Percentiles rank a stretch among this genome's conserved stretches.
These are phyloP conservation scores for Balansia obtecta DNA, from an alignment of 2,329 filamentous ascomycete species.

Conservation along the genomic window DNA sequence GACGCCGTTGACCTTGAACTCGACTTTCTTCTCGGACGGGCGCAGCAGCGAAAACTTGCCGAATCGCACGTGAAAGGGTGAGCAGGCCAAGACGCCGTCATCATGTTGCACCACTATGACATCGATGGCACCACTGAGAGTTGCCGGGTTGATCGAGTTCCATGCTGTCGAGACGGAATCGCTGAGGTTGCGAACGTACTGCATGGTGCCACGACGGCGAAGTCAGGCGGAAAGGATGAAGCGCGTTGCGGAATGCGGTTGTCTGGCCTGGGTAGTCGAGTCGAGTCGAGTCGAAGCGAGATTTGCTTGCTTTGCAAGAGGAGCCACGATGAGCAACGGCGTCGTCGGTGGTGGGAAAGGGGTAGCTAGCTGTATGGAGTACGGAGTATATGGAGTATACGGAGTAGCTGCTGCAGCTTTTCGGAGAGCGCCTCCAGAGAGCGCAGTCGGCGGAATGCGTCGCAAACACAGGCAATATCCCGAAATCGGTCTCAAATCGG, in stretches of 20 bases:
- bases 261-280: neutral
- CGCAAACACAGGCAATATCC: neutral
- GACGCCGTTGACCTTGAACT: conserved; percentile 85
- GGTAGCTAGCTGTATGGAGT: no score
- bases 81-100: conserved; percentile 81
- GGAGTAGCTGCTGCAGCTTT: neutral
- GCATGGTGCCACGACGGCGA: conserved; percentile 48
- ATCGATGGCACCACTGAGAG: conserved; percentile 94
- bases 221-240: conserved; percentile 2
- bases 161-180: conserved; percentile 96
- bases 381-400: no score
- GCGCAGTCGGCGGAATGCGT: neutral
- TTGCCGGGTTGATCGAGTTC: conserved; percentile 98
- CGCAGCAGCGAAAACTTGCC: conserved; percentile 95
- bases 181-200: conserved; percentile 93
- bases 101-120: conserved; percentile 96
- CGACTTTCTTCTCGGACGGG: conserved; percentile 96
- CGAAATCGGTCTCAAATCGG: neutral
- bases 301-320: neutral
- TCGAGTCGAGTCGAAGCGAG: neutral
- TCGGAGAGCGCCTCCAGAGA: neutral
- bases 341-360: conserved; percentile 2
- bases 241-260: neutral
- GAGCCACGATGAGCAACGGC: neutral
- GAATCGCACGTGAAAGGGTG: conserved; percentile 96